These are phyloP conservation scores for Rhodotorula sphaerocarpa DNA, from an alignment of 768 basidiomycete species.

Conservation along the genomic window DNA sequence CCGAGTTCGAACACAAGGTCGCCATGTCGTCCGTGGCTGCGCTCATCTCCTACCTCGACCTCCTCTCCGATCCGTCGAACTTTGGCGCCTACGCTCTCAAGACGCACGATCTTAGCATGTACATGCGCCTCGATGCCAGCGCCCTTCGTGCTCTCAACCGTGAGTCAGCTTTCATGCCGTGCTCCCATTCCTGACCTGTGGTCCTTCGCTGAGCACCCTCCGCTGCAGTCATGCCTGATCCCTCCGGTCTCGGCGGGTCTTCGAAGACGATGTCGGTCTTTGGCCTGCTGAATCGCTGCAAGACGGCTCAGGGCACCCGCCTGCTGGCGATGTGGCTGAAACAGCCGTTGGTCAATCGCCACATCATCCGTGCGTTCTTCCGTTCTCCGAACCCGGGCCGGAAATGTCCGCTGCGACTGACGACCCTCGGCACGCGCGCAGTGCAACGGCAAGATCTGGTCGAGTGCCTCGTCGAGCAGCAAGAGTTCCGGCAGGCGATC, in stretches of 20 bases:
- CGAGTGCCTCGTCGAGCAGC: slow-evolving; percentile 72
- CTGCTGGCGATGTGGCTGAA: slow-evolving; percentile 86
- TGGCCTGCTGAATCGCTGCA: slow-evolving; percentile 86
- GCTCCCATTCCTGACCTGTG: background rate
- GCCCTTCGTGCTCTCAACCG: slow-evolving; percentile 83
- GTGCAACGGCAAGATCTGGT: slow-evolving; percentile 81
- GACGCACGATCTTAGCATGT: slow-evolving; percentile 84
- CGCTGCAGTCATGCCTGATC: slow-evolving; percentile 33
- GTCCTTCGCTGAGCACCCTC: too few species aligned
- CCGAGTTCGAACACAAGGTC: slow-evolving; percentile 64
- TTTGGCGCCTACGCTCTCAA: slow-evolving; percentile 69
- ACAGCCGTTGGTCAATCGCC: slow-evolving; percentile 86
- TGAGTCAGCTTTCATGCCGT: background rate
- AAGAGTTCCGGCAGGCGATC: slow-evolving; percentile 59
- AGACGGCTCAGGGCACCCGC: slow-evolving; percentile 86
- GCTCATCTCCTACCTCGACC: slow-evolving; percentile 68
- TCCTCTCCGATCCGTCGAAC: slow-evolving; percentile 68
- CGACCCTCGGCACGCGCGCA: slow-evolving; percentile 40
- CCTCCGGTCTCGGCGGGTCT: slow-evolving; percentile 47
- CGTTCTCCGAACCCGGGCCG: background rate
- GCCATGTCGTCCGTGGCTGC: slow-evolving; percentile 77
- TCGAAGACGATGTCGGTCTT: slow-evolving; percentile 79
- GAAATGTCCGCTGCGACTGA: background rate
- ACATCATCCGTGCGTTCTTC: slow-evolving; percentile 73
- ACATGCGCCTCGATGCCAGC: slow-evolving; percentile 92